Conservation (phyloP, 2,329 filamentous ascomycete genomes). For the Aphanocladium album region DNA sequence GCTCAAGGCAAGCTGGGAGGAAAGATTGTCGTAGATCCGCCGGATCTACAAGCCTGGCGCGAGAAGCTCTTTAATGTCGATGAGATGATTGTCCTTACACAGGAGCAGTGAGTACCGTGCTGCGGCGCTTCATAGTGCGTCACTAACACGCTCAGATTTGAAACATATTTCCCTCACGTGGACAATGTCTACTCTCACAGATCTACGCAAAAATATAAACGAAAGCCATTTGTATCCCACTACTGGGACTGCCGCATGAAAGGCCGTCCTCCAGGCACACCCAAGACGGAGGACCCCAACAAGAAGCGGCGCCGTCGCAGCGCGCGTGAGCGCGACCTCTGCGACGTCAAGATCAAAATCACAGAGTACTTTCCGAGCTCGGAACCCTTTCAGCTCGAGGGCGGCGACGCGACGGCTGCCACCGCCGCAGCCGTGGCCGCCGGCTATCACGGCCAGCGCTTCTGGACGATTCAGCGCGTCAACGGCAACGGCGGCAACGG, state of each 20-base stretch:
- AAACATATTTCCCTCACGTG: conserved; percentile 77
- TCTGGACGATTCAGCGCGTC: conserved; percentile 72
- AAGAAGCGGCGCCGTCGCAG: conserved; percentile 78
- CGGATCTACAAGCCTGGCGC: conserved; percentile 64
- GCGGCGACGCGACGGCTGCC: conserved; percentile 12
- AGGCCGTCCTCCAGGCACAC: conserved; percentile 71
- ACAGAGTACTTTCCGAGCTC: conserved; percentile 66
- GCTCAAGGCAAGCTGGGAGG: conserved; percentile 42
- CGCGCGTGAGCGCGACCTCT: conserved; percentile 71
- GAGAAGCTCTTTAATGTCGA: conserved; percentile 71
- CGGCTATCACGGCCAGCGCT: conserved; percentile 46
- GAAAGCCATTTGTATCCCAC: conserved; percentile 75
- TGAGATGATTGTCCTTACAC: conserved; percentile 64
- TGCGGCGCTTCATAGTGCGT: neutral
- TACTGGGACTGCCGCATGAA: conserved; percentile 84
- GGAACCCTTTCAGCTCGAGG: conserved; percentile 27
- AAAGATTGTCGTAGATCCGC: conserved; percentile 60
- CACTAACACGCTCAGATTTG: conserved; percentile 49
- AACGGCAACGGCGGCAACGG: conserved; percentile 72
- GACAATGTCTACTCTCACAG: conserved; percentile 83
- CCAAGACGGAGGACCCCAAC: conserved; percentile 72
- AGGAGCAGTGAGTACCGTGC: conserved; percentile 61
- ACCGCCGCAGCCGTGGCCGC: conserved; percentile 24
- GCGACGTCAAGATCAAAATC: conserved; percentile 83
- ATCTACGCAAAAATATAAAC: conserved; percentile 75